These are phyloP conservation scores for Phytophthora podocarpi DNA, from an alignment of 352 stramenopile species.

Conservation along the genomic window DNA sequence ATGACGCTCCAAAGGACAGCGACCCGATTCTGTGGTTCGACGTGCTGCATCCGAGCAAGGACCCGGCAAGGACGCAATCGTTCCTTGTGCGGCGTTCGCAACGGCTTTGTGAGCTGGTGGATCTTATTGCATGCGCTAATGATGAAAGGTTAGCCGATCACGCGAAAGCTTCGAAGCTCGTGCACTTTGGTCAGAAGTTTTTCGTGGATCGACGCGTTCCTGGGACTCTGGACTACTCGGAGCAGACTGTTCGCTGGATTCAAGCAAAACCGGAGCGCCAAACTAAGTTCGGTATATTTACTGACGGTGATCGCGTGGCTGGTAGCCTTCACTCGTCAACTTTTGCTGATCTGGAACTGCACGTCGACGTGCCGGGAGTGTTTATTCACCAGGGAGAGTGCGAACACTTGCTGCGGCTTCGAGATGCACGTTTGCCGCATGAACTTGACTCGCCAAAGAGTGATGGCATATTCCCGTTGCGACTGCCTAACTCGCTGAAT, in stretches of 20 bases:
- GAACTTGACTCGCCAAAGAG: constrained; percentile 44
- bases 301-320: background rate
- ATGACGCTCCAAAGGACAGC: constrained; percentile 9
- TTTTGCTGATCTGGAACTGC: constrained; percentile 60
- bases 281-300: constrained; percentile 34
- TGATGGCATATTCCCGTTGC: constrained; percentile 57
- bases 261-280: constrained; percentile 35
- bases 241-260: constrained; percentile 64
- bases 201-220: constrained; percentile 56
- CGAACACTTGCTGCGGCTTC: constrained; percentile 70
- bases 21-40: constrained; percentile 76
- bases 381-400: constrained; percentile 84
- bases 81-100: constrained; percentile 76
- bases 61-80: constrained; percentile 66
- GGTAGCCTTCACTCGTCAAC: constrained; percentile 46
- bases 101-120: constrained; percentile 52
- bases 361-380: constrained; percentile 59
- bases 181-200: constrained; percentile 67
- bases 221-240: constrained; percentile 57
- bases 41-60: constrained; percentile 73
- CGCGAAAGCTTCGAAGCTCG: constrained; percentile 46
- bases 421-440: constrained; percentile 66
- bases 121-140: constrained; percentile 68
- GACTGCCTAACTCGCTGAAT: constrained; percentile 56
- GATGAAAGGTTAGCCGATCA: constrained; percentile 63